Evolutionary conservation across 805 yeast genomes (phyloP), one percentile per base, ranked within the genome.

Genomic region (Candida mattraensis): DNA sequence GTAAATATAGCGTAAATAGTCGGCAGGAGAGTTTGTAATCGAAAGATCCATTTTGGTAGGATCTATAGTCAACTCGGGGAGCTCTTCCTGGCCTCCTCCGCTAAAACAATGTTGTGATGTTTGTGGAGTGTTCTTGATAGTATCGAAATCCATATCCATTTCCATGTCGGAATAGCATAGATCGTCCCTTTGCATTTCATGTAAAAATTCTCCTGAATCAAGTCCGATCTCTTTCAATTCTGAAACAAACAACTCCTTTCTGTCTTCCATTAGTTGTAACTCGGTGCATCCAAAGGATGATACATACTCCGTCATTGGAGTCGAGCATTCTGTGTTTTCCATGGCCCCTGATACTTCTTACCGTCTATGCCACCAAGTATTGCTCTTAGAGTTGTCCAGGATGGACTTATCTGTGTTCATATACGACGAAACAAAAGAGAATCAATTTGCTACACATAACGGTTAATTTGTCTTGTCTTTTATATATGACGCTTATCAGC

Each of bases 161-260:
- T 44, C 48, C 7, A 35, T 35, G 20, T 44, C 48, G 15, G 48
- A 40, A 29, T 39, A 37, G 22, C 36, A 34, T 24, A 44, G 37
- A 18, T 44, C 43, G 33, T 44, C 48, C 30, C 37, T 34, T 17
- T 44, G 38, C 18, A 44, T 44, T 26, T 44, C 48, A 24, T 27
- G 36, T 12, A 44, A 25, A 30, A 44, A 40, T 20, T 44, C 48
- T 10, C 41, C 42, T 6, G 45, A 39, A 18, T 44, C 40, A 21
- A 44, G 38, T 9, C 35, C 42, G 23, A 44, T 14, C 30, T 40
- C 44, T 27, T 34, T 37, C 16, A 44, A 28, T 8, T 44, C 48
- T 7, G 45, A 28, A 18, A 36, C 44, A 12, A 36, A 29, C 11
- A 33, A 23, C 28, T 26, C 33, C 23, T 35, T 39, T 29, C 31